phyloP scores from a whole-genome alignment of 1,284 basidiomycete genomes.

The Chalciporus sp. region DNA sequence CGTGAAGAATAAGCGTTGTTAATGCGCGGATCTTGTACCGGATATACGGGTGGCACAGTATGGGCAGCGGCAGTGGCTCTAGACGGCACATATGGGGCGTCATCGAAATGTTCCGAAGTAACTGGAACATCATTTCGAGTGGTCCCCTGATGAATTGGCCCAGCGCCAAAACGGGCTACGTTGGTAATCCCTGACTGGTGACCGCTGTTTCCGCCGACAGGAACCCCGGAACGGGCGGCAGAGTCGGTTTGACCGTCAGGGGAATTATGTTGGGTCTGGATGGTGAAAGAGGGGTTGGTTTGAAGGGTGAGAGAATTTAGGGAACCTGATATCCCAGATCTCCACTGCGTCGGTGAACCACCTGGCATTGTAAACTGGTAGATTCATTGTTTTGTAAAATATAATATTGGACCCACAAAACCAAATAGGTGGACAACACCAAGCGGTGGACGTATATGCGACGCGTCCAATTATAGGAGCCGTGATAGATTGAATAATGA shows the following conservation, averaged over 20 bases:
- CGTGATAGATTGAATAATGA: slow-evolving; percentile 10
- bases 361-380: slow-evolving; percentile 26
- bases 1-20: slow-evolving; percentile 11
- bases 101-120: slow-evolving; percentile 26
- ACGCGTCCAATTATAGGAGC: slow-evolving; percentile 14
- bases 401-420: slow-evolving; percentile 32
- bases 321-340: slow-evolving; percentile 9
- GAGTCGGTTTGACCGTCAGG: slow-evolving; percentile 36
- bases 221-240: slow-evolving; percentile 22
- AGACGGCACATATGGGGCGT: slow-evolving; percentile 34
- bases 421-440: slow-evolving; percentile 35
- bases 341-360: slow-evolving; percentile 21
- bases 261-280: slow-evolving; percentile 28
- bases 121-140: slow-evolving; percentile 12
- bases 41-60: slow-evolving; percentile 18
- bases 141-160: slow-evolving; percentile 14
- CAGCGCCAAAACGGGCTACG: slow-evolving; percentile 10
- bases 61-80: slow-evolving; percentile 14
- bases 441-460: slow-evolving; percentile 16
- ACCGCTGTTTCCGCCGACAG: slow-evolving; percentile 15
- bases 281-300: slow-evolving; percentile 14
- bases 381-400: slow-evolving; percentile 34
- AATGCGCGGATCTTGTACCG: slow-evolving; percentile 18
- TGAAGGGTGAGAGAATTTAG: slow-evolving; percentile 18
- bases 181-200: slow-evolving; percentile 11